Base-by-base conservation (phyloP, 139 green algal species). In the Astrephomene gubernaculifera region DNA sequence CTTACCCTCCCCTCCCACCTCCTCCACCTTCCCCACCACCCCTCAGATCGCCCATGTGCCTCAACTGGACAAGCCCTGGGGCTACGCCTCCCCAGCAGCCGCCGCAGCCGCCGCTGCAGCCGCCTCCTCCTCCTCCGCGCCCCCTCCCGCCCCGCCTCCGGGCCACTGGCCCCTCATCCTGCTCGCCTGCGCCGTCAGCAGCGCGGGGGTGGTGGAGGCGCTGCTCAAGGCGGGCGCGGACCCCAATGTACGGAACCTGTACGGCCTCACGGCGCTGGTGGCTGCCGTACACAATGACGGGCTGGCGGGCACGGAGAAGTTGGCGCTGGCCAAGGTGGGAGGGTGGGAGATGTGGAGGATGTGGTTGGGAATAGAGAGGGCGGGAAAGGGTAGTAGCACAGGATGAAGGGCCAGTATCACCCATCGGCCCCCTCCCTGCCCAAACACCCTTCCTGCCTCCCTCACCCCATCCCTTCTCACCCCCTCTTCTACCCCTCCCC, bases 271-370 rank as follows among this genome's bases (percentile, higher is more conserved):
- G 22, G 52, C 72, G 45, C 72, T 81, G 53, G 22, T 69, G 72
- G 72, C 72, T 53, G 72, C 72, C 33, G 49, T 81, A 38, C 54
- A 81, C 54, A 81, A 81, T 19, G 72, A 81, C n/a, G 72, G 72
- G 2, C 21, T 81, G 14, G 33, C 45, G 31, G 52, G 33, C 2
- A 69, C 45, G 17, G 72, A 81, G 49, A 81, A 81, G 52, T 33
- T 81, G 31, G 33, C 53, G 52, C 52, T 81, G 35, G 52, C 36
- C 35, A 81, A 81, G 72, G 72, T 81, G 7, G 31, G 72, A n/a
- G 10, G 12, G 49, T 17, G 49, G 49, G 49, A 25, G 12, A 25
- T 57, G 49, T 57, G n/a, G n/a, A n/a, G n/a, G n/a, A n/a, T n/a
- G n/a, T n/a, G n/a, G n/a, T n/a, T n/a, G n/a, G n/a, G n/a, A n/a